Evolutionary conservation across 164 flowering plant species (phyloP).

Genomic region (Platanus orientalis): DNA sequence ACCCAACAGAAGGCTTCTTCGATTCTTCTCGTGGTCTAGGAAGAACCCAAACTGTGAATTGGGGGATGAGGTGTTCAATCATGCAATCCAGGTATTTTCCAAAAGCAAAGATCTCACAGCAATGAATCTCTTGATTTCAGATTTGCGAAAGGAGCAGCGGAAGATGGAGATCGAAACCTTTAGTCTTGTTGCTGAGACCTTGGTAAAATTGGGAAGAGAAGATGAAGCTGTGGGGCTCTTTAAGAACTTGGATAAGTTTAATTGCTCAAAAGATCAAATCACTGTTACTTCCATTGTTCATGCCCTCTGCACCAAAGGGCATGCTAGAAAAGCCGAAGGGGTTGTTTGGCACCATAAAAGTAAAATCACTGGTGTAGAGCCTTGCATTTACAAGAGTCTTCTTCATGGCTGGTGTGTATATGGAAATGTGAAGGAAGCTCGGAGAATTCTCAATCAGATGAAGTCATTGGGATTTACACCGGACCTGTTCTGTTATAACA

Average conservation of each 20-base stretch:
- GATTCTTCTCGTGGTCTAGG: slow-evolving; percentile 71
- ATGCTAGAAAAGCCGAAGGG: slow-evolving; percentile 65
- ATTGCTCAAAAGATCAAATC: slow-evolving; percentile 41
- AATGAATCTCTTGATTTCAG: slow-evolving; percentile 49
- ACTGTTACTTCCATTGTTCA: slow-evolving; percentile 49
- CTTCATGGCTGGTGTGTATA: too few relatives aligned
- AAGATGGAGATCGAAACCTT: slow-evolving; percentile 51
- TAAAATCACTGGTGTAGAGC: slow-evolving; percentile 34
- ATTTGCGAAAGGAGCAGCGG: slow-evolving; percentile 45
- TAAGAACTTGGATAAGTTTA: slow-evolving; percentile 63
- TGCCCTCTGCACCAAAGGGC: slow-evolving; percentile 69
- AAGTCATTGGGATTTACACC: slow-evolving; percentile 38
- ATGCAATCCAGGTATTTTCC: slow-evolving; percentile 45
- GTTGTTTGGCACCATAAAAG: slow-evolving; percentile 55
- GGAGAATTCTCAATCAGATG: slow-evolving; percentile 51
- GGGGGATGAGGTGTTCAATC: slow-evolving; percentile 48
- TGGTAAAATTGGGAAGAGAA: slow-evolving; percentile 58
- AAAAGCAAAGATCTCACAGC: slow-evolving; percentile 52
- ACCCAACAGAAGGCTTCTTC: slow-evolving; percentile 56
- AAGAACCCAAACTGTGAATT: slow-evolving; percentile 26
- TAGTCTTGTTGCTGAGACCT: slow-evolving; percentile 46
- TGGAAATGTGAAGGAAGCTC: too few relatives aligned
- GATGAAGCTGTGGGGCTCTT: slow-evolving; percentile 71
- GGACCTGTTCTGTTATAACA: slow-evolving; percentile 53
- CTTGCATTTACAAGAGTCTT: too few relatives aligned